Evolutionary conservation across 108 stramenopile species (phyloP), one percentile per base, ranked within the genome.

Genomic region (Nitzschia inconspicua): DNA sequence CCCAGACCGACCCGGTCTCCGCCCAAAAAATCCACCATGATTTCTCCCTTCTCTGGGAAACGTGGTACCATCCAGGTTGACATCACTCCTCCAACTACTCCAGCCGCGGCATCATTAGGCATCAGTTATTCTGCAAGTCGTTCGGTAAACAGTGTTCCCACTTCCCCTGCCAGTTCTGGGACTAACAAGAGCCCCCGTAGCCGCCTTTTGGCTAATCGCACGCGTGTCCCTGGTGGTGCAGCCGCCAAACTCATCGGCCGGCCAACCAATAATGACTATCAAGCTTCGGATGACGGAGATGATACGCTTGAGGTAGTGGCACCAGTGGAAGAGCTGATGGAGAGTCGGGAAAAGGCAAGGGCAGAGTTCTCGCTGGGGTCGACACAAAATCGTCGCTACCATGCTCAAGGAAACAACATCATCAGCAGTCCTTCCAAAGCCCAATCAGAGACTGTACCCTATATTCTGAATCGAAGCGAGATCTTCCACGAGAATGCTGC

Each of bases 401-500:
- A 77, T 22, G 4, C 19, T 11, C 35, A 29, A 31, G 44, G 27
- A 1, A 54, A 44, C 22, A 60, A 29, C 8, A 10, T 11, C 24
- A 48, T 20, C 13, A 36, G 6, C 7, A 9, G 32, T 22, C 2
- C 22, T 4, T 30, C 18, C 8, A 9, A 57, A 30, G 30, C 32
- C 8, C 27, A 60, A 6, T 6, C n/a, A 34, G 25, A 58, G 19
- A 16, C 13, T 23, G 1, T 51, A 8, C 60, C 66, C 2, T 36
- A 44, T 25, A 63, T 69, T 26, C 43, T 78, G 2, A 65, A 63
- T 39, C 57, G 77, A 0, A 32, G 18, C 8, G 74, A 84, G 19
- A 62, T 65, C 35, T 78, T 81, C 46, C 84, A 85, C 42, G 69
- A 85, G 32, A 82, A 68, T 57, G 80, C 80, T 4, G 63, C 82